Conservation (phyloP, 1,284 basidiomycete genomes). For the Leccinum subrobustum region DNA sequence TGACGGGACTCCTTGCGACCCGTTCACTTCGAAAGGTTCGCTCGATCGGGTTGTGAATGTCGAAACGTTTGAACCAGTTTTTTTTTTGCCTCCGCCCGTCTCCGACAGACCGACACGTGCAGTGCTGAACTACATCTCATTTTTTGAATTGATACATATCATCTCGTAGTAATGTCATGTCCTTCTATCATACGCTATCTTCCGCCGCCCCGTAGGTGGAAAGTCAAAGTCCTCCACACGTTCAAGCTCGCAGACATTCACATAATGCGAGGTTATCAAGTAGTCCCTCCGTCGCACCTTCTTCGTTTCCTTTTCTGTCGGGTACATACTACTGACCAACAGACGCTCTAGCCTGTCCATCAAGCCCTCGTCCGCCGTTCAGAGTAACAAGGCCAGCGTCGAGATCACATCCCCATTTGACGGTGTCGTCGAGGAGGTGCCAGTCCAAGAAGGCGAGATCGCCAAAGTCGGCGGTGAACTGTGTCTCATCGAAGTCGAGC, state of each 20-base stretch:
- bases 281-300: conserved; percentile 56
- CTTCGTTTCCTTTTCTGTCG: not conserved
- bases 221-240: conserved; percentile 49
- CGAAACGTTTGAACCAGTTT: no score
- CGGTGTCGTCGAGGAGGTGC: conserved; percentile 51
- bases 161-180: no score
- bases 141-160: no score
- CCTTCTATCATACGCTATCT: conserved; percentile 29
- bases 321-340: not conserved
- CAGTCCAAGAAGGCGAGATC: no score
- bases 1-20: no score
- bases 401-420: conserved; percentile 91
- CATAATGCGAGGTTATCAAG: conserved; percentile 87
- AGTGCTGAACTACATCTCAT: no score
- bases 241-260: conserved; percentile 96
- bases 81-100: no score
- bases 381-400: conserved; percentile 91
- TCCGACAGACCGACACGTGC: no score
- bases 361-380: conserved; percentile 54
- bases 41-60: no score
- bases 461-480: no score
- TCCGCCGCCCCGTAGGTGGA: conserved; percentile 26
- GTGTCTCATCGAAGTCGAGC: no score
- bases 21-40: no score
- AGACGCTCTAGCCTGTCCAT: conserved; percentile 48